Conservation (phyloP, 305 asterid species). For the Plantago rigida region DNA sequence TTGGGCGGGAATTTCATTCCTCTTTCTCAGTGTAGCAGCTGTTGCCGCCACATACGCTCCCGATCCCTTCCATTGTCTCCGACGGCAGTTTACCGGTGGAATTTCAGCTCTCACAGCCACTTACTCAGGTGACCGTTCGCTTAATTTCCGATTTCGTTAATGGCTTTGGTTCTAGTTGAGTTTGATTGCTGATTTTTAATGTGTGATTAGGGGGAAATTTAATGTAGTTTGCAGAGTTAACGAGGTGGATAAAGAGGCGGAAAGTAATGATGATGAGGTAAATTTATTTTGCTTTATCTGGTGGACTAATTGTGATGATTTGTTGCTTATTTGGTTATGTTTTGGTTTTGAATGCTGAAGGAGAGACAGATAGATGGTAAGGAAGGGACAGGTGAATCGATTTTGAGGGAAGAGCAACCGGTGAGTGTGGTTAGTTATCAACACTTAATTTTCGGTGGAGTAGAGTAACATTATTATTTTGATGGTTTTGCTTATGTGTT, state of each 20-base stretch:
- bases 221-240: slow-evolving; percentile 44
- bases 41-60: slow-evolving; percentile 36
- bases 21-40: slow-evolving; percentile 40
- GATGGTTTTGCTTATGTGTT: slow-evolving; percentile 28
- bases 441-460: not conserved
- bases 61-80: slow-evolving; percentile 22
- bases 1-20: slow-evolving; percentile 52
- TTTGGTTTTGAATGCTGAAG: slow-evolving; percentile 35
- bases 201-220: slow-evolving; percentile 34
- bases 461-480: slow-evolving; percentile 1
- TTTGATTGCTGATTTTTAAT: slow-evolving; percentile 1
- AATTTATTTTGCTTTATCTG: not conserved
- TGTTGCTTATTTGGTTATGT: slow-evolving; percentile 1
- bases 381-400: slow-evolving; percentile 32
- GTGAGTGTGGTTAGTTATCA: slow-evolving; percentile 36
- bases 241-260: slow-evolving; percentile 51
- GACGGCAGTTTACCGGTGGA: slow-evolving; percentile 31
- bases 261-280: slow-evolving; percentile 53
- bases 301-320: not conserved
- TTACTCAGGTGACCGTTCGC: slow-evolving; percentile 39
- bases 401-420: slow-evolving; percentile 26
- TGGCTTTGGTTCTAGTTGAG: not conserved
- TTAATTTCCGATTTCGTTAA: not conserved
- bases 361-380: slow-evolving; percentile 42
- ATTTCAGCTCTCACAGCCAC: slow-evolving; percentile 27